These are phyloP conservation scores for Flaveria sonorensis DNA, from an alignment of 129 eudicot genomes.

Conservation along the genomic window DNA sequence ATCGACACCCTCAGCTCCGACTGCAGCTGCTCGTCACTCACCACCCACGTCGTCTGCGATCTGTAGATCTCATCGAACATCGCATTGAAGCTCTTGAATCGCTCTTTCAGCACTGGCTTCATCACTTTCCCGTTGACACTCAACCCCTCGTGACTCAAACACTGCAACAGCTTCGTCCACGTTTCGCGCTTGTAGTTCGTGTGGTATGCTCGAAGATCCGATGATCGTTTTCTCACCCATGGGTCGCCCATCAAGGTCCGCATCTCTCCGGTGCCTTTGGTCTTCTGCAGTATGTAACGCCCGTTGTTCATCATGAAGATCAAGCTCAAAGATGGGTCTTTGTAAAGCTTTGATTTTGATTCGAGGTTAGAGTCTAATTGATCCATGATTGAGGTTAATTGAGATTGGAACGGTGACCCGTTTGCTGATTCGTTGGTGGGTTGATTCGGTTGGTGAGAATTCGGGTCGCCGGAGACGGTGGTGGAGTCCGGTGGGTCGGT, in stretches of 20 bases:
- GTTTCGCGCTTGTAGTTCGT: slow-evolving; percentile 70
- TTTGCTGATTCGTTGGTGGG: background rate
- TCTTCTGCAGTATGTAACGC: slow-evolving; percentile 67
- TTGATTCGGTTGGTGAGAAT: background rate
- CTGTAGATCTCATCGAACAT: slow-evolving; percentile 78
- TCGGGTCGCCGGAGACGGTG: slow-evolving; percentile 39
- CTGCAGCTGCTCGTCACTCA: slow-evolving; percentile 81
- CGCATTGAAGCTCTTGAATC: slow-evolving; percentile 75
- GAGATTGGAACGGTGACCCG: slow-evolving; percentile 55
- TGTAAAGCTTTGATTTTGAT: slow-evolving; percentile 59
- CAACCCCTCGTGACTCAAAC: slow-evolving; percentile 63
- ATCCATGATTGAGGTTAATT: slow-evolving; percentile 55
- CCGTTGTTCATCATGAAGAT: slow-evolving; percentile 91
- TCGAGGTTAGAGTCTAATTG: slow-evolving; percentile 56
- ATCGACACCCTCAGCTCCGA: slow-evolving; percentile 87
- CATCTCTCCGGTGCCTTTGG: slow-evolving; percentile 54
- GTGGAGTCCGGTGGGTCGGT: slow-evolving; percentile 37
- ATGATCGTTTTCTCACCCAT: slow-evolving; percentile 61
- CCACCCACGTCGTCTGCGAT: slow-evolving; percentile 70
- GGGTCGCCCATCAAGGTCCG: slow-evolving; percentile 50
- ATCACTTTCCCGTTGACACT: slow-evolving; percentile 62
- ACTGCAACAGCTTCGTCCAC: slow-evolving; percentile 63
- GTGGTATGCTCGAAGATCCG: slow-evolving; percentile 62
- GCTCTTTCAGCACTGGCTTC: slow-evolving; percentile 78
- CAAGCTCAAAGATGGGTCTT: slow-evolving; percentile 50